Base-by-base conservation (phyloP, 139 green algal genomes). In the Closterium sp. region DNA sequence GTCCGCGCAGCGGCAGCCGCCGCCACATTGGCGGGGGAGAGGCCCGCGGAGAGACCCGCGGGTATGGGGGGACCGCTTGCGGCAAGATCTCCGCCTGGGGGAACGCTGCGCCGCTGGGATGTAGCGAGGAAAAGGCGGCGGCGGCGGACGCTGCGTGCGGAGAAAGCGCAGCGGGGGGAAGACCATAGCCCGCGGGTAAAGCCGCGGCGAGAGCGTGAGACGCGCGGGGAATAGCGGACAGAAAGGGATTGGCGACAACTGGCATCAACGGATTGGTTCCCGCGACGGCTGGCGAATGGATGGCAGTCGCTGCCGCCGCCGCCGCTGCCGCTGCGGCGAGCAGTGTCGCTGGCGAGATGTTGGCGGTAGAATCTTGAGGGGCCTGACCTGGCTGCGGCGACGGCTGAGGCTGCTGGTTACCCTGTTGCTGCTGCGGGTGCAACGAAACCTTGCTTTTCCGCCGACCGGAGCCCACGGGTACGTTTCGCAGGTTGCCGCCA, bases 401-500 rank as follows among this genome's bases (percentile, higher is more conserved):
- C 81, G n/a, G 16, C 25, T 86, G 81, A 8, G 30, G 81, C 81
- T 86, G 81, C 30, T 86, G 81, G n/a, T 86, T 33, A 32, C 30
- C n/a, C 81, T 86, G 81, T 33, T 86, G 81, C 81, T 86, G 81
- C 25, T 86, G 81, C 43, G 43, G 43, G 43, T 69, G 43, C 23
- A 28, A 25, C 43, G 12, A 0, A 25, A 69, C 43, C 92, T 97
- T 98, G 94, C 93, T 96, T 92, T 98, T 99, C 84, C 97, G 95
- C 28, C 95, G 92, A 0, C 97, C 97, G 0, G 97, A 95, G 32
- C 97, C 97, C 0, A 97, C 94, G 0, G 97, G 96, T 9, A 99
- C 96, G 84, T 99, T 98, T 2, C 97, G 95, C 85, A 99, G 94
- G 28, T 94, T 96, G 31, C 97, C 97, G 2, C 97, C 97, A 2